These are phyloP conservation scores for Effrenium voratum DNA, from an alignment of 73 alveolate species.

Conservation along the genomic window DNA sequence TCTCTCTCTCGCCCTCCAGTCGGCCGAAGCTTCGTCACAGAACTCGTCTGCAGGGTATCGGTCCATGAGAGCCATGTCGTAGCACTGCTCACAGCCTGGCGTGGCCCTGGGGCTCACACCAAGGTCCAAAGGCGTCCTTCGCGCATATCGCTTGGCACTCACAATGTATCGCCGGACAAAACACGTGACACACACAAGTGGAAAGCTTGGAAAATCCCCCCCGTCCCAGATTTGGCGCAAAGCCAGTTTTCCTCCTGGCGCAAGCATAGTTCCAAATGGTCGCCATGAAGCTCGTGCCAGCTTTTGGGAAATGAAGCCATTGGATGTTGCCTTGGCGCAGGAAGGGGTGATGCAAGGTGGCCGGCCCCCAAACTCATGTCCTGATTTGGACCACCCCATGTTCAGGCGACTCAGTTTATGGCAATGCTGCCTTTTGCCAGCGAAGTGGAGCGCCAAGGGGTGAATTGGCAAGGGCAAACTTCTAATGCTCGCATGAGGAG, in stretches of 20 bases:
- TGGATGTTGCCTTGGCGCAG: slow-evolving; percentile 46
- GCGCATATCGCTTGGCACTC: neutral
- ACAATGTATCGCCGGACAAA: neutral
- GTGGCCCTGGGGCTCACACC: slow-evolving; percentile 57
- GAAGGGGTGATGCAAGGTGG: neutral
- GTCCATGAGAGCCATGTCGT: slow-evolving; percentile 61
- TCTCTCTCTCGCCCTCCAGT: no score
- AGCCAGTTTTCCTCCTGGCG: no score
- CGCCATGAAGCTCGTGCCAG: slow-evolving; percentile 83
- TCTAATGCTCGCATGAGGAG: no score
- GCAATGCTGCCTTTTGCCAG: neutral
- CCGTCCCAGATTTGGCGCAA: no score
- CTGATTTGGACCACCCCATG: neutral
- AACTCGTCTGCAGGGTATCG: slow-evolving; percentile 61
- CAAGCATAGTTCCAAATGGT: slow-evolving; percentile 79
- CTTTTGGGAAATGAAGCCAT: slow-evolving; percentile 84
- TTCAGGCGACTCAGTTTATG: no score
- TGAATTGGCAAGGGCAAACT: neutral
- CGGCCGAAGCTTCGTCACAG: no score
- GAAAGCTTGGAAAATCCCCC: no score
- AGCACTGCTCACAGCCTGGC: slow-evolving; percentile 74
- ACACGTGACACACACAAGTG: neutral
- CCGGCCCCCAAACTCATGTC: neutral
- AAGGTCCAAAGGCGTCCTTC: slow-evolving; percentile 41
- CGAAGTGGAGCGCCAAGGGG: neutral